A percentile compares a stretch with the other conserved stretches of the same genome.
Conservation (phyloP, 352 stramenopile genomes). For the Pythium volutum region DNA sequence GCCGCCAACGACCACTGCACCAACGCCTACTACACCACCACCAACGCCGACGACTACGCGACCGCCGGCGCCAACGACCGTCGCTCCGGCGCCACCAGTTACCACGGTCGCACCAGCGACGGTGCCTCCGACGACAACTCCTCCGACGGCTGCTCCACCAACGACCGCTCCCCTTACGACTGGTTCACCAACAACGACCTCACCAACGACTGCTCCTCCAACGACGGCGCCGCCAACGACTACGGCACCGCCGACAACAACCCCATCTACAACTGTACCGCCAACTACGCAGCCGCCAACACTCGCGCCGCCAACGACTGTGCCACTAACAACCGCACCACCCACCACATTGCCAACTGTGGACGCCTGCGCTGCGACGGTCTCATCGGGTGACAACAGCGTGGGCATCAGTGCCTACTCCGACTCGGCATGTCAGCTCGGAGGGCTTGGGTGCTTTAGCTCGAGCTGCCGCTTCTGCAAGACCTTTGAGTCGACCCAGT, state of each 20-base stretch:
- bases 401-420: background rate
- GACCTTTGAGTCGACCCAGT: background rate
- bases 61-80: background rate
- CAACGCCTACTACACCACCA: background rate
- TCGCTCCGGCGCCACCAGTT: background rate
- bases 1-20: background rate
- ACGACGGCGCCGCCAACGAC: background rate
- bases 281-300: too few relatives aligned
- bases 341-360: too few relatives aligned
- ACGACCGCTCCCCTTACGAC: background rate
- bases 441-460: conserved; percentile 3
- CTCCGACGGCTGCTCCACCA: background rate
- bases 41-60: background rate
- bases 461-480: background rate
- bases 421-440: background rate
- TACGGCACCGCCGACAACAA: background rate
- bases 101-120: background rate
- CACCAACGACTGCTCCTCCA: background rate
- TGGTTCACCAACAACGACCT: background rate
- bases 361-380: background rate
- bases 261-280: background rate
- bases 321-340: too few relatives aligned
- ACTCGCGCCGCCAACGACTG: background rate
- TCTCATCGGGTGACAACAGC: background rate
- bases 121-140: background rate